phyloP scores from a whole-genome alignment of 31 red algal species.

The Asparagopsis taxiformis region DNA sequence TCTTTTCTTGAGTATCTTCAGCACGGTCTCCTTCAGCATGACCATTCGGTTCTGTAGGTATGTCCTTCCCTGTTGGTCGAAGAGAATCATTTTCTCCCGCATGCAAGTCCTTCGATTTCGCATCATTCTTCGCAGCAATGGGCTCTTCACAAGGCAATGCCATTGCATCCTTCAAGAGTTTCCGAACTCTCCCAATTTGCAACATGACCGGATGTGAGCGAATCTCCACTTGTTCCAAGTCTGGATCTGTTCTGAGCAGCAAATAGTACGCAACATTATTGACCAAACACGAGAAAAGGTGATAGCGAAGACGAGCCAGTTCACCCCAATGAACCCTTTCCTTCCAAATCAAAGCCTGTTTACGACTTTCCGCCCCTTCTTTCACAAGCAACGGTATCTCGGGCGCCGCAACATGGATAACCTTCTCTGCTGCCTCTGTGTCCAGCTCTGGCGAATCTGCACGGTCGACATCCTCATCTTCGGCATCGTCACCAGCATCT shows the following conservation, averaged over 20 bases:
- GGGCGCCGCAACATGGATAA: neutral
- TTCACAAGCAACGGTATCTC: conserved; percentile 5
- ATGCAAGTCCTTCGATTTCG: neutral
- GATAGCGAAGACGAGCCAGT: conserved; percentile 5
- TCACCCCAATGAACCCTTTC: conserved; percentile 11
- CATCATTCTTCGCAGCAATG: no score
- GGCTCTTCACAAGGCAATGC: conserved; percentile 17
- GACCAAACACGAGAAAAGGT: conserved; percentile 1
- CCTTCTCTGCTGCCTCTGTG: neutral
- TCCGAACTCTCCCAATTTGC: conserved; percentile 42
- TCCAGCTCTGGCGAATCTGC: neutral
- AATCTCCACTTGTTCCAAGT: conserved; percentile 11
- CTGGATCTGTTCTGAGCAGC: conserved; percentile 17
- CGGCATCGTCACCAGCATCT: neutral
- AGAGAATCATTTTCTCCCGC: neutral
- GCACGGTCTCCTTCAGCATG: neutral
- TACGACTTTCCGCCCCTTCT: neutral
- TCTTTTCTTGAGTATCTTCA: conserved; percentile 7
- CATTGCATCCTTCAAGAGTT: conserved; percentile 20
- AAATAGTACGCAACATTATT: conserved; percentile 18
- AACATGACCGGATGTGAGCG: conserved; percentile 44
- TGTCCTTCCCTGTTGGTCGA: neutral
- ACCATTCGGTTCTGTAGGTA: neutral
- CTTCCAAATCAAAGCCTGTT: conserved; percentile 14
- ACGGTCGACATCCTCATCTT: conserved; percentile 27